Evolutionary conservation across 1,284 basidiomycete species (phyloP), one percentile per base, ranked within the genome.

Genomic region (Papiliotrema nemorosa): DNA sequence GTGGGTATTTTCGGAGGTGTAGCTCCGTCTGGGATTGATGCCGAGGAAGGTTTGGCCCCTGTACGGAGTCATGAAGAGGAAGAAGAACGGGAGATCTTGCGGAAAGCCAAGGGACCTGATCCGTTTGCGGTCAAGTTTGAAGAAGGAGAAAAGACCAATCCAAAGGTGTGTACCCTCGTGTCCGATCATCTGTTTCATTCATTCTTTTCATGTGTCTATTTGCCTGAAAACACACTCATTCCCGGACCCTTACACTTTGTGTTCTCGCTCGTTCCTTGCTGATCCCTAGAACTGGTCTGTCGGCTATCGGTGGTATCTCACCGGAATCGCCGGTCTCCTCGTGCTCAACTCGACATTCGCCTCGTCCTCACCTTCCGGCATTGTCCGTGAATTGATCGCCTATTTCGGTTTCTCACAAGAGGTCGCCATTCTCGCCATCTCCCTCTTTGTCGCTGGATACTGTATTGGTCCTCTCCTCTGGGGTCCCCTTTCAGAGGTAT

Each of bases 401-500:
- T 59, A 83, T 18, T 88, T 85, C 53, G 66, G 75, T 10, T 79
- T 87, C 55, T 76, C 80, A 1, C 53, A 78, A 46, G 83, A 85
- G 64, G 80, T 81, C 9, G 77, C 74, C 13, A 63, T 70, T 5
- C 69, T 80, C 22, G 70, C 73, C 31, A 75, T 80, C 43, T 64
- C 77, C 12, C 52, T 65, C 26, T 73, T 73, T 46, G 69, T 74
- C 9, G 70, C 73, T 2, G 75, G 74, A 0, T 77, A 77, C 63
- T 72, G 64, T 78, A 78, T 85, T 22, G 85, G 81, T 5, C 86
- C 86, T 0, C 72, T 88, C 2, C 49, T 88, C 1, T 80, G 80
- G 72, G 77, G 78, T 12, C 79, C 79, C 1, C 49, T 67, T 3
- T 80, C 78, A 10, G 84, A 85, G 60, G 77, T 71, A 1, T 78